Conservation (phyloP, 1,139 yeast genomes). For the Candida sp. region DNA sequence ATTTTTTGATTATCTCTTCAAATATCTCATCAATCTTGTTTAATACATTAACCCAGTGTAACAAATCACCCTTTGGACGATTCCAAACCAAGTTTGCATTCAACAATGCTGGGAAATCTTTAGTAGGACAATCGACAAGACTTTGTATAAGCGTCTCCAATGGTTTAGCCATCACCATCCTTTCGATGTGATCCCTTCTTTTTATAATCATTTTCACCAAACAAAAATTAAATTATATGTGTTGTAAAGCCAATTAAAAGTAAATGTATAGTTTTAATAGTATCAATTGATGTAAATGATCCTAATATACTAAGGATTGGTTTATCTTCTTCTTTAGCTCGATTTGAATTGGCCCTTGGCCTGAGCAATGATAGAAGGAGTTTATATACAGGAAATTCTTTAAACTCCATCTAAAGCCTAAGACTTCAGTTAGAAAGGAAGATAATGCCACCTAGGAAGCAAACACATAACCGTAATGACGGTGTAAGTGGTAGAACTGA, state of each 20-base stretch:
- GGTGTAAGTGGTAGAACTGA: not conserved
- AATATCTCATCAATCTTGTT: slow-evolving; percentile 72
- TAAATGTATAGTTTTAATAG: not conserved
- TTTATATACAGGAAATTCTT: not conserved
- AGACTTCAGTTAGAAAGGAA: not conserved
- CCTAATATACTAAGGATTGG: too few species aligned
- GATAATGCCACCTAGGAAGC: not conserved
- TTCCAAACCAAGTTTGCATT: slow-evolving; percentile 46
- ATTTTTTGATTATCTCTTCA: slow-evolving; percentile 50
- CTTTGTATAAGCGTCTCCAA: slow-evolving; percentile 35
- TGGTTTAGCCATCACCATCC: slow-evolving; percentile 31
- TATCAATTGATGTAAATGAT: not conserved
- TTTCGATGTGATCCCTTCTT: slow-evolving; percentile 27
- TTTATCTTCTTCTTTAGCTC: too few species aligned
- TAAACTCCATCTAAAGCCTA: not conserved
- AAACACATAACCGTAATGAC: not conserved
- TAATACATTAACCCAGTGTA: slow-evolving; percentile 74
- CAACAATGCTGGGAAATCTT: slow-evolving; percentile 29
- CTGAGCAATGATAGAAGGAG: not conserved
- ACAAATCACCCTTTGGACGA: slow-evolving; percentile 68
- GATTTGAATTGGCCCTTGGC: not conserved
- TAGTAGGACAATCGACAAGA: slow-evolving; percentile 25
- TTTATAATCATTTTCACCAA: slow-evolving; percentile 27
- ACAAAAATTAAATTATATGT: not conserved
- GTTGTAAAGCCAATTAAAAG: not conserved